Percentiles rank a stretch among this genome's conserved stretches.
phyloP scores from a whole-genome alignment of 2,329 filamentous ascomycete species.

The Monilinia aucupariae region DNA sequence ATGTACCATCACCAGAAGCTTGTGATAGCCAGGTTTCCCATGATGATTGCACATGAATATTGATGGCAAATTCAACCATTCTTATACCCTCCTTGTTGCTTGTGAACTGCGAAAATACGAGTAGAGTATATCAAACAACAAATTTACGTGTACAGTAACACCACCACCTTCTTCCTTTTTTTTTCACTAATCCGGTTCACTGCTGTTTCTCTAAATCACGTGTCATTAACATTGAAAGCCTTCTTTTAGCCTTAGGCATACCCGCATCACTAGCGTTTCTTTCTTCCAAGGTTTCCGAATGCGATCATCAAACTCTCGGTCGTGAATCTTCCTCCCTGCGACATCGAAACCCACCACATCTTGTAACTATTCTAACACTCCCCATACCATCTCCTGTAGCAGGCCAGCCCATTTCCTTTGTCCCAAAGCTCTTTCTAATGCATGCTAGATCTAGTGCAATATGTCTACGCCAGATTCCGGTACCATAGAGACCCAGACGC shows the following conservation, averaged over 20 bases:
- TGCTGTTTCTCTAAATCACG: neutral
- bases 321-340: neutral
- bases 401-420: constrained; percentile 15
- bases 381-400: constrained; percentile 3
- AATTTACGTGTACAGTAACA: no score
- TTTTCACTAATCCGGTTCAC: neutral
- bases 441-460: constrained; percentile 16
- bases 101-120: no score
- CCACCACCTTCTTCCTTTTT: neutral
- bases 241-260: neutral
- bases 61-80: neutral
- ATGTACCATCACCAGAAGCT: neutral
- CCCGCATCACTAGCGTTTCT: neutral
- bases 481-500: constrained; percentile 11
- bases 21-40: neutral
- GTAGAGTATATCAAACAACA: no score
- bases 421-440: constrained; percentile 16
- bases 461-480: constrained; percentile 16
- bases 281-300: constrained; percentile 1
- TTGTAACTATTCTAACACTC: constrained; percentile 2
- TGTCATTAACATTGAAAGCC: rapidly evolving
- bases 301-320: neutral
- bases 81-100: neutral
- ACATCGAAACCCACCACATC: neutral
- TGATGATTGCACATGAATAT: neutral